Evolutionary conservation across 2,329 filamentous ascomycete genomes (phyloP), one percentile per base, ranked within the genome.

Genomic region (Penicillium frequentans): DNA sequence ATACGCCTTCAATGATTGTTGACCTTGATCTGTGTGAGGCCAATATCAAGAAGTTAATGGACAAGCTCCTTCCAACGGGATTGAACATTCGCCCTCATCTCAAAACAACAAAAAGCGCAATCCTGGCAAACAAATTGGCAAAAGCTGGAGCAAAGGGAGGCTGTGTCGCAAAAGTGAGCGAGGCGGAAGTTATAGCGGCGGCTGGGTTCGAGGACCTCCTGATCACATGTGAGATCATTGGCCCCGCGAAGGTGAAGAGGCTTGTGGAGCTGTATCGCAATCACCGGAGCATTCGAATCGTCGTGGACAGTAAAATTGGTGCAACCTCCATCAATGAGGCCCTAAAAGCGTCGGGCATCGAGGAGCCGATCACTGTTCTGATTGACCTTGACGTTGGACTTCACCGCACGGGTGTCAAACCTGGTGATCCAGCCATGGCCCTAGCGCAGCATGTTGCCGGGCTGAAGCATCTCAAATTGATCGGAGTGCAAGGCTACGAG

Each of bases 1-100:
- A 84, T 64, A 84, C 82, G 0, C 82, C 82, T 1, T 83, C 81
- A 52, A 84, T 84, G 81, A 76, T 84, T 45, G 81, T 83, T 46
- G 77, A 84, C 51, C 75, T 84, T 10, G 75, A 80, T 55, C 67
- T 81, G 4, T 81, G 83, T 78, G 80, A 84, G 56, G 60, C 69
- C 60, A 84, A 84, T 66, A 79, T 84, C 60, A 59, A 70, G 11
- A 80, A 77, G 33, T 73, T 83, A 11, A 76, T 82, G 67, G 63
- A 65, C 13, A 71, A 68, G 8, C 76, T 84, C 0, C 70, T 80
- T 0, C 79, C 81, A 7, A 79, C 78, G 0, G 79, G 79, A 0
- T 62, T 77, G 23, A 67, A 70, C 53, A 78, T 82, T 58, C 77
- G 81, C 2, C 81, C 81, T 0, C 81, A 83, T 54, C 73, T 81